Evolutionary conservation across 202 grass and related monocot species (phyloP), one percentile per base, ranked within the genome.

Genomic region (Schoenoplectus tabernaemontani): DNA sequence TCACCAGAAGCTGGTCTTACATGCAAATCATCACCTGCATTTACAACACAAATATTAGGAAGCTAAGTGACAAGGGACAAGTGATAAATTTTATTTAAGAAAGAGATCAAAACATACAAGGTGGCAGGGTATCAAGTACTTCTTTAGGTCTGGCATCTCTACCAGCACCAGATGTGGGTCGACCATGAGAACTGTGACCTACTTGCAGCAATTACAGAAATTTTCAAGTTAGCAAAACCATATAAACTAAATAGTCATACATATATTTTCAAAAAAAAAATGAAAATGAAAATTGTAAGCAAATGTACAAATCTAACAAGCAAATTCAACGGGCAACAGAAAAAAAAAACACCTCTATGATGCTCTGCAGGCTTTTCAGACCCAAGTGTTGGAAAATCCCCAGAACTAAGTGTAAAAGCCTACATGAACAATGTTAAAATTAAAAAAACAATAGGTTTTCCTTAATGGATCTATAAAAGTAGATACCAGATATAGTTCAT

Each of bases 371-470:
- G 89, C 51, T 78, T 91, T 58, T 95, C 93, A 57, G 91, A 86
- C 11, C 91, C 92, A 80, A 99, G 92, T 58, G 96, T 89, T 89
- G 96, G 96, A 81, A 99, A 99, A 88, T 95, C 96, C 64, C 88
- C 90, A 0, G 91, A 90, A 67, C 89, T 99, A 70, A 99, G 86
- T 74, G 86, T 92, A 73, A 99, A 99, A 23, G 85, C 92, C 70
- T 74, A 34, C 70, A 54, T 74, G 70, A 74, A 53, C 33, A 91
- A 33, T 60, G 26, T 83, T 54, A 20, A 80, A 64, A 85, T 44
- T 30, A 83, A 44, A 51, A 51, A 85, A 46, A 76, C 59, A 34
- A 86, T 82, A 59, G 19, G 26, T 57, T 28, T 4, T 73, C 1
- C 48, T 5, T 22, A 28, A 3, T 10, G 77, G 66, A 69, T 43